Base-by-base conservation (phyloP, 2,329 filamentous ascomycete genomes). In the Pseudogymnoascus destructans region DNA sequence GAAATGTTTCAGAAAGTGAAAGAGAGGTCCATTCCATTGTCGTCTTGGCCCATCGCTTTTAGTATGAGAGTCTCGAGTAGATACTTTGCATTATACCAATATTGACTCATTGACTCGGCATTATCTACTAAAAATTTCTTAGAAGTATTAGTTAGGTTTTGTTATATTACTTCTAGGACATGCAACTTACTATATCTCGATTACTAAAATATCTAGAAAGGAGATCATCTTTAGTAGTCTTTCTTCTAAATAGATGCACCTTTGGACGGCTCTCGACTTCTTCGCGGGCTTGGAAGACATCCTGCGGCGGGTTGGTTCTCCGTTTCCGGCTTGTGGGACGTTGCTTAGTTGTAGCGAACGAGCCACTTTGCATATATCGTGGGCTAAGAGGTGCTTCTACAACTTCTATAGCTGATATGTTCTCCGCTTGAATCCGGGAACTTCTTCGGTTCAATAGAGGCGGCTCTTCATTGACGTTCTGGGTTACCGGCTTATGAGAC, bases 91-190 rank as follows among this genome's bases (percentile, higher is more conserved):
- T 66, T 52, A 15, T 35, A 11, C 68, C 67, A 70, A 46, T 63
- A 57, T 1, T 52, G 11, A 0, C 7, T 35, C 68, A 70, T 70
- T 2, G 64, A 61, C 1, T 58, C 59, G 1, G 62, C 66, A 55
- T 70, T 70, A 46, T 70, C 68, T 1, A 68, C 64, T 7, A 70
- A 61, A 58, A 66, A 69, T 5, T 64, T 62, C 65, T 68, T 17
- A 5, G 32, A n/a, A 49, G 36, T 9, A 57, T 38, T 17, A 10
- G 35, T 38, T 38, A 38, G 9, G 6, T 17, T 38, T 17, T 17
- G 9, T 52, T n/a, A 57, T 36, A 13, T 25, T 40, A 19, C 9
- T 35, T 27, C n/a, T 55, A 25, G 58, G 19, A 17, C 58, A 36
- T 46, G 8, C 3, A 57, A 64, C 38, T 57, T 58, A 30, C 57